phyloP scores from a whole-genome alignment of 176 grass and related monocot genomes.

The Bromus sterilis region DNA sequence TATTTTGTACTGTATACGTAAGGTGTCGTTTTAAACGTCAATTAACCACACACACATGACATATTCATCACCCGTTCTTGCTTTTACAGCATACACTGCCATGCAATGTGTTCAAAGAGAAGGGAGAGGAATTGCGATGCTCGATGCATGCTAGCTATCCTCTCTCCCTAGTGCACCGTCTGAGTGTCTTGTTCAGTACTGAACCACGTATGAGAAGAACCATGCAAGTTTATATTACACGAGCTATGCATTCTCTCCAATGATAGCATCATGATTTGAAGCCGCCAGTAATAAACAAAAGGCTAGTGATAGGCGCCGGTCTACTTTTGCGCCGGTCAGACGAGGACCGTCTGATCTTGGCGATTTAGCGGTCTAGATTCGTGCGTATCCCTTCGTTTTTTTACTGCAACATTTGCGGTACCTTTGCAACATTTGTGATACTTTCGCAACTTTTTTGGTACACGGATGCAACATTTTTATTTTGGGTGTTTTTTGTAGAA shows the following conservation, averaged over 20 bases:
- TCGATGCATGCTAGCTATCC: background rate
- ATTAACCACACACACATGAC: background rate
- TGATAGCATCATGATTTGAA: slow-evolving; percentile 21
- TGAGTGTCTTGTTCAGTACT: background rate
- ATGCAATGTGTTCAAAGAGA: background rate
- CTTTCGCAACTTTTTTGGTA: no score
- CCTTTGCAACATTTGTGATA: no score
- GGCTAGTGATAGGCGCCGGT: no score
- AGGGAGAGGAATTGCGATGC: background rate
- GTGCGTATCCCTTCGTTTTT: no score
- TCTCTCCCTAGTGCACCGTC: background rate
- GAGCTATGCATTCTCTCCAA: background rate
- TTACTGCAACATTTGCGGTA: no score
- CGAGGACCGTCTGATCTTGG: no score
- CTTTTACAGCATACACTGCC: background rate
- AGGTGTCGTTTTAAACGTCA: background rate
- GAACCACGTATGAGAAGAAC: background rate
- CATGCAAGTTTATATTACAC: background rate
- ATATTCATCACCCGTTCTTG: background rate
- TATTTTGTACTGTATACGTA: background rate
- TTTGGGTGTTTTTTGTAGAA: no score
- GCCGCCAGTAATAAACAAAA: background rate
- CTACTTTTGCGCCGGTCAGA: no score
- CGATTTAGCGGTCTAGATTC: no score
- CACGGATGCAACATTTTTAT: no score